Conservation (phyloP, 73 alveolate genomes). For the Uronychia setigera region DNA sequence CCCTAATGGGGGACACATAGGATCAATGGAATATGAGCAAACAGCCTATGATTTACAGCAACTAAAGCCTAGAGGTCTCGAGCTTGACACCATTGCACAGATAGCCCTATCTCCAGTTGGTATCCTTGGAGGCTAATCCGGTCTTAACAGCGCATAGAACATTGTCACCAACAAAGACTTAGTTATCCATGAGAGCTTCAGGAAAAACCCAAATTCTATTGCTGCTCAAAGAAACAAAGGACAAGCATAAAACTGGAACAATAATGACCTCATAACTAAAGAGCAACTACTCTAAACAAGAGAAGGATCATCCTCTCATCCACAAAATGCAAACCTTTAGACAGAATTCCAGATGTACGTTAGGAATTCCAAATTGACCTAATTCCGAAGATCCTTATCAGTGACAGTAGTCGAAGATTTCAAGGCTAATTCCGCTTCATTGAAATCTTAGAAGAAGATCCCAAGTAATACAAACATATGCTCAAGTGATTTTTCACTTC, state of each 20-base stretch:
- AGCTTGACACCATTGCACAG: background rate
- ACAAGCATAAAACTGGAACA: too few relatives aligned
- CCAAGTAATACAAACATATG: background rate
- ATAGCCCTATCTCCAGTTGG: background rate
- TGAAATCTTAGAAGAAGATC: background rate
- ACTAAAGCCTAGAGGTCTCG: background rate
- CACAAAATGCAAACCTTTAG: background rate
- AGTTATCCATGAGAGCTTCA: background rate
- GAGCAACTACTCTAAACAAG: too few relatives aligned
- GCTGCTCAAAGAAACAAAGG: too few relatives aligned
- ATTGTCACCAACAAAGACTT: background rate
- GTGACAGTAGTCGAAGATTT: background rate
- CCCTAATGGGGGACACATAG: background rate
- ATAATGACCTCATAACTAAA: too few relatives aligned
- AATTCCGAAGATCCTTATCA: background rate
- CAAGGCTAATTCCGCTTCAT: background rate
- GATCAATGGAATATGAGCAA: background rate
- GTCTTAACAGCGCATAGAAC: background rate
- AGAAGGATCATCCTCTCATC: too few relatives aligned
- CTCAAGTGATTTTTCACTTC: background rate
- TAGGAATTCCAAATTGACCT: background rate
- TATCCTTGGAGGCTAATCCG: background rate
- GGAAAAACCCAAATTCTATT: background rate
- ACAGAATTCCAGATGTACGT: background rate
- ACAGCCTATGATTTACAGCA: background rate